phyloP scores from a whole-genome alignment of 2,329 filamentous ascomycete species.

The Pseudocercospora eumusae region DNA sequence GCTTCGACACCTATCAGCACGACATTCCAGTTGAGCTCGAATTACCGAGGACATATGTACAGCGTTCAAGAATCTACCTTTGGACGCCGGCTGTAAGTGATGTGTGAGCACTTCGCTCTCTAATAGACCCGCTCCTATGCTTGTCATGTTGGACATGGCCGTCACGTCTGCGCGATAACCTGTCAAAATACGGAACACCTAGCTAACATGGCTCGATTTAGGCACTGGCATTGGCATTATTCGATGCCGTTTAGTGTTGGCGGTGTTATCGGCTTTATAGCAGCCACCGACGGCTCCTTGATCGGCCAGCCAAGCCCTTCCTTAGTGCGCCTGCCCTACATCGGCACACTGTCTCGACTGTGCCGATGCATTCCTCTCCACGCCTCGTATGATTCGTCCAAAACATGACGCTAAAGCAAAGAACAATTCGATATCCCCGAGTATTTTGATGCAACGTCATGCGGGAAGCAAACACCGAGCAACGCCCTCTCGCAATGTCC shows the following conservation, averaged over 20 bases:
- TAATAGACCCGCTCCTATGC: not conserved
- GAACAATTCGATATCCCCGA: not conserved
- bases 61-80: conserved; percentile 67
- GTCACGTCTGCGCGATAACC: too few species aligned
- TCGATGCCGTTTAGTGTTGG: conserved; percentile 19
- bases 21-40: conserved; percentile 22
- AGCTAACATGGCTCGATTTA: not conserved
- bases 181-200: not conserved
- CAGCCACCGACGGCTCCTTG: not conserved
- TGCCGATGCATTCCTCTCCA: not conserved
- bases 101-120: not conserved
- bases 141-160: not conserved
- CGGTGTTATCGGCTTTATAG: not conserved
- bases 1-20: conserved; percentile 16
- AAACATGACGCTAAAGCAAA: not conserved
- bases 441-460: not conserved
- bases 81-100: conserved; percentile 59
- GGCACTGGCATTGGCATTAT: conserved; percentile 48
- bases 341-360: not conserved
- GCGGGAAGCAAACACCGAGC: not conserved
- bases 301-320: not conserved
- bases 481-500: not conserved
- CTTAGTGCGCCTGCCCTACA: not conserved
- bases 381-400: not conserved
- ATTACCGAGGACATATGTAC: conserved; percentile 57